phyloP scores from a whole-genome alignment of 805 yeast genomes.

The Candida succiphila region DNA sequence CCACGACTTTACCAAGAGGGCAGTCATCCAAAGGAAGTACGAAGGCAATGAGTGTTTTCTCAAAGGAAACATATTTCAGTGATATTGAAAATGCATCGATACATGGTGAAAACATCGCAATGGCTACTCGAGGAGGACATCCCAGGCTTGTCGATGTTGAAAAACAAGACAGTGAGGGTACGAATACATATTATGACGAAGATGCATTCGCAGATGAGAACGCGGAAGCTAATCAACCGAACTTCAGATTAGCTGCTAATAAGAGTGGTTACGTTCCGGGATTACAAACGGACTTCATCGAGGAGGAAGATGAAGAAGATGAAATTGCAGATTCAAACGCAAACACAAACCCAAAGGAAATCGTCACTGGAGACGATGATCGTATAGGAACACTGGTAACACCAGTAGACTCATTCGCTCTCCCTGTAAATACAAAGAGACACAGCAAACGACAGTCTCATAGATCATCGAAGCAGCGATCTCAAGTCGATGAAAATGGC shows the following conservation, averaged over 20 bases:
- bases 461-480: background rate
- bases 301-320: slow-evolving; percentile 11
- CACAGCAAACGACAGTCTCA: slow-evolving; percentile 3
- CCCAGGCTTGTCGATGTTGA: slow-evolving; percentile 20
- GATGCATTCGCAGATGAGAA: background rate
- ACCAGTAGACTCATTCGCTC: slow-evolving; percentile 3
- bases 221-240: background rate
- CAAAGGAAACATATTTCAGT: slow-evolving; percentile 23
- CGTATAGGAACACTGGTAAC: slow-evolving; percentile 1
- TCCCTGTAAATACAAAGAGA: slow-evolving; percentile 15
- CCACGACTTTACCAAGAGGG: background rate
- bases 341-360: no score
- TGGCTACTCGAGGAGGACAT: slow-evolving; percentile 12
- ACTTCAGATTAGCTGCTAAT: slow-evolving; percentile 4
- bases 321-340: no score
- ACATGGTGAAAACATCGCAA: slow-evolving; percentile 21
- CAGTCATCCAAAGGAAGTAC: background rate
- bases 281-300: slow-evolving; percentile 11
- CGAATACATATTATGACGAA: slow-evolving; percentile 11
- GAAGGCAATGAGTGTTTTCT: slow-evolving; percentile 17
- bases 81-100: slow-evolving; percentile 23
- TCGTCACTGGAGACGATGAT: slow-evolving; percentile 7
- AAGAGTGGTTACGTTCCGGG: slow-evolving; percentile 12
- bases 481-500: background rate
- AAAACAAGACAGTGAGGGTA: slow-evolving; percentile 14